Percentiles rank a stretch among this genome's conserved stretches.
phyloP scores from a whole-genome alignment of 768 basidiomycete species.

The Tricholomella constricta region DNA sequence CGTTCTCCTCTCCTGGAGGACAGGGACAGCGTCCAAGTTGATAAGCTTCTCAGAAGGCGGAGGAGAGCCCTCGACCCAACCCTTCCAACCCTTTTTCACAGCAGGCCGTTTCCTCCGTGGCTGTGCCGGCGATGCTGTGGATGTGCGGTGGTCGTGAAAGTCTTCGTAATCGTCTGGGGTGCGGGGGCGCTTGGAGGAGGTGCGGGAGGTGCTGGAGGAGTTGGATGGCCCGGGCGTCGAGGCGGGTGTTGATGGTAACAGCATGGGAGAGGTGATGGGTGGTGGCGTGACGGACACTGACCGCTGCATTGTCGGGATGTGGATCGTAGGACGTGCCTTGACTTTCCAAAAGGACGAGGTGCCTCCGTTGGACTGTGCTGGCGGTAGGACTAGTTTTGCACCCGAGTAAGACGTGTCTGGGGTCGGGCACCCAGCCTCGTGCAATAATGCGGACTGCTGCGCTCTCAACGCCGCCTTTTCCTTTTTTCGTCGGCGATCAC shows the following conservation, averaged over 20 bases:
- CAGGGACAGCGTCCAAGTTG: conserved; percentile 72
- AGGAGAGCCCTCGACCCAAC: conserved; percentile 87
- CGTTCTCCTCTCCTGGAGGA: conserved; percentile 75
- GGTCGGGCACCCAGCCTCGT: conserved; percentile 30
- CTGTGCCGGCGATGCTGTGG: conserved; percentile 25
- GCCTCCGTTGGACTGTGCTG: conserved; percentile 25
- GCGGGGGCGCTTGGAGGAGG: conserved; percentile 77
- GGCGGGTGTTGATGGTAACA: conserved; percentile 57
- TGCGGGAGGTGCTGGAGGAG: conserved; percentile 72
- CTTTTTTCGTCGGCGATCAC: conserved; percentile 52
- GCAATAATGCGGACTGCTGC: conserved; percentile 14
- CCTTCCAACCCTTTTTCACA: conserved; percentile 86
- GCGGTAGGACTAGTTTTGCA: conserved; percentile 28
- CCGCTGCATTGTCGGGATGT: conserved; percentile 68
- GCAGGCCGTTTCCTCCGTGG: conserved; percentile 63
- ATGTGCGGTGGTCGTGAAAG: conserved; percentile 21
- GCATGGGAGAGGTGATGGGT: conserved; percentile 47
- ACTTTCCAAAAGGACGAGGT: conserved; percentile 63
- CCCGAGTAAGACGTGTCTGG: conserved; percentile 27
- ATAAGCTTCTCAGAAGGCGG: conserved; percentile 80
- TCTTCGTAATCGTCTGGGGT: conserved; percentile 69
- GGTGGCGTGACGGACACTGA: conserved; percentile 78
- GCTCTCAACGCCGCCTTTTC: conserved; percentile 26
- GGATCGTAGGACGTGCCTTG: conserved; percentile 62
- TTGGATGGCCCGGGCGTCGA: conserved; percentile 77